phyloP scores from a whole-genome alignment of 257 asterid genomes.

The Lantana camara region DNA sequence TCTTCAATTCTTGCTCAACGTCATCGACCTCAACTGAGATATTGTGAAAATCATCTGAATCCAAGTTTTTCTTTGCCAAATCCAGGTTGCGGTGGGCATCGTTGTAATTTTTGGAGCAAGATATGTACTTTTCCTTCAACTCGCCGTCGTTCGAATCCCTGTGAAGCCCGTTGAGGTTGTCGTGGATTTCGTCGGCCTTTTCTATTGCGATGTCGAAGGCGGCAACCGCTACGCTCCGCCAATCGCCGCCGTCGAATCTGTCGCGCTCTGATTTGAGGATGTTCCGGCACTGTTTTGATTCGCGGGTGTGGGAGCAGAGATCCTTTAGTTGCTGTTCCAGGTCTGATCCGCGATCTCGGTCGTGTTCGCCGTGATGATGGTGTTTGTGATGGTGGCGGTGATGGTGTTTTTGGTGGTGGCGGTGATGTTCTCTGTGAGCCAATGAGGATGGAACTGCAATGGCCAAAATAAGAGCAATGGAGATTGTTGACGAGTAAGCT shows the following conservation, averaged over 20 bases:
- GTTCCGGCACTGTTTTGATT: slow-evolving; percentile 21
- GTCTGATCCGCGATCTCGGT: background rate
- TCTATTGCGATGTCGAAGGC: slow-evolving; percentile 27
- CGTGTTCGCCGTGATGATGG: no score
- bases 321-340: slow-evolving; percentile 1
- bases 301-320: slow-evolving; percentile 26
- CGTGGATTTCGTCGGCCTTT: slow-evolving; percentile 12
- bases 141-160: background rate
- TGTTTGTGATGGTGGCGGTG: no score
- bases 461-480: slow-evolving; percentile 8
- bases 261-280: slow-evolving; percentile 16
- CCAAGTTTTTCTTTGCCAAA: background rate
- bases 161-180: slow-evolving; percentile 15
- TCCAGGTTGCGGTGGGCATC: slow-evolving; percentile 28
- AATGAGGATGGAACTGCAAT: slow-evolving; percentile 10
- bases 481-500: background rate
- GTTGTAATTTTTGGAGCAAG: slow-evolving; percentile 36
- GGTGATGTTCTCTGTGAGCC: background rate
- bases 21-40: slow-evolving; percentile 8
- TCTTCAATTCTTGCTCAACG: slow-evolving; percentile 24
- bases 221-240: slow-evolving; percentile 4
- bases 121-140: slow-evolving; percentile 19
- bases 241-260: slow-evolving; percentile 11
- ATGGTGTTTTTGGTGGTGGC: no score
- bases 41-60: background rate